Conservation (phyloP, 1,284 basidiomycete species). For the Lentinula novae-zelandiae region DNA sequence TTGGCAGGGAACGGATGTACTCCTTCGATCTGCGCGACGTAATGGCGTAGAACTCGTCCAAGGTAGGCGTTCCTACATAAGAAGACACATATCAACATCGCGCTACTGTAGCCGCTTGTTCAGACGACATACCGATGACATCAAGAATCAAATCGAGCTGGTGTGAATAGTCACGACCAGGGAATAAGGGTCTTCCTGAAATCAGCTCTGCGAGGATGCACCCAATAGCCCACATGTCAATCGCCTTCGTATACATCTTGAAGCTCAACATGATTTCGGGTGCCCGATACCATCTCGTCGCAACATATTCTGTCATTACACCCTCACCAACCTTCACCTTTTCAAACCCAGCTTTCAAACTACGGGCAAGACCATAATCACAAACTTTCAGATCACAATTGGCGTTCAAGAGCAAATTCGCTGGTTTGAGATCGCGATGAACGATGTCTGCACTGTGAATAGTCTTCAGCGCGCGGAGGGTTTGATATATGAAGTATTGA, state of each 20-base stretch:
- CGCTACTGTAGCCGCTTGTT: not conserved
- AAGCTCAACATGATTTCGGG: slow-evolving; percentile 91
- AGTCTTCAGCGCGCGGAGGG: slow-evolving; percentile 90
- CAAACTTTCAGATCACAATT: slow-evolving; percentile 96
- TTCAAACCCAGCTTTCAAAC: slow-evolving; percentile 80
- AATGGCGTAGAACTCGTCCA: slow-evolving; percentile 88
- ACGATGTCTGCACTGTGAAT: slow-evolving; percentile 94
- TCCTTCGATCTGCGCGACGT: slow-evolving; percentile 81
- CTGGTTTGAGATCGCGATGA: slow-evolving; percentile 96
- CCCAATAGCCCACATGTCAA: slow-evolving; percentile 86
- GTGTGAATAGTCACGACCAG: slow-evolving; percentile 85
- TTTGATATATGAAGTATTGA: slow-evolving; percentile 83
- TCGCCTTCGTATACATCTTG: slow-evolving; percentile 80
- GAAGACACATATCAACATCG: not conserved
- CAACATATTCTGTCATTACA: slow-evolving; percentile 83
- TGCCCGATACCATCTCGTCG: slow-evolving; percentile 82
- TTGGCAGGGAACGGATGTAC: slow-evolving; percentile 77
- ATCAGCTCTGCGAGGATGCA: slow-evolving; percentile 90
- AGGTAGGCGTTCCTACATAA: slow-evolving; percentile 55
- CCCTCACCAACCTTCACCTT: slow-evolving; percentile 43
- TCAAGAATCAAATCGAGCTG: slow-evolving; percentile 85
- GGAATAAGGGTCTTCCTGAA: slow-evolving; percentile 78
- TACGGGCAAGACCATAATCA: slow-evolving; percentile 90
- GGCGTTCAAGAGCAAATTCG: slow-evolving; percentile 92
- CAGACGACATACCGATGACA: slow-evolving; percentile 56